A percentile compares a stretch with the other conserved stretches of the same genome.
These are phyloP conservation scores for Lolium multiflorum DNA, from an alignment of 176 grass and related monocot species.

Conservation along the genomic window DNA sequence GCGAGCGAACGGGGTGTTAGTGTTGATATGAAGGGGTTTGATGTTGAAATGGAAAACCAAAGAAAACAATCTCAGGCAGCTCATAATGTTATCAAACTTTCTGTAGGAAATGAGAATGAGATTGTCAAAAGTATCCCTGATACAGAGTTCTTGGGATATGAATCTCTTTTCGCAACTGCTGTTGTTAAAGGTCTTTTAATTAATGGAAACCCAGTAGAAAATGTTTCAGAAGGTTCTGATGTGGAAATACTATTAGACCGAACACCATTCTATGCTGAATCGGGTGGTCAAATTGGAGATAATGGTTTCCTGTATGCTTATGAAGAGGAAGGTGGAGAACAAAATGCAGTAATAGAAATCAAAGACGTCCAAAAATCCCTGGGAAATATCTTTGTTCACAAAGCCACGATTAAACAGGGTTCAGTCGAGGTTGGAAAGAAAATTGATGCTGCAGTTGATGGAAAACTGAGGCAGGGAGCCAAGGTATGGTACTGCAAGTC, in stretches of 20 bases:
- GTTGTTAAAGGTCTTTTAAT: conserved; percentile 84
- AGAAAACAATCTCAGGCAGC: conserved; percentile 91
- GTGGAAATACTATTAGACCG: conserved; percentile 91
- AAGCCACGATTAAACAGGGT: conserved; percentile 84
- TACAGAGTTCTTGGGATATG: conserved; percentile 93
- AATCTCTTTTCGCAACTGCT: conserved; percentile 69
- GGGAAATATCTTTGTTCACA: conserved; percentile 97
- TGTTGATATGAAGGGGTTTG: conserved; percentile 87
- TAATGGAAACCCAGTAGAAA: conserved; percentile 73
- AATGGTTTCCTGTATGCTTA: conserved; percentile 75
- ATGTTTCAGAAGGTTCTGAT: conserved; percentile 79
- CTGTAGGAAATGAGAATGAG: conserved; percentile 82
- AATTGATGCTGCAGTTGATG: conserved; percentile 83
- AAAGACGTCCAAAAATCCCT: conserved; percentile 89
- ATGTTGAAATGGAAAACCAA: conserved; percentile 96
- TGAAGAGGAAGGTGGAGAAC: conserved; percentile 57
- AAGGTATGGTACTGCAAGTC: conserved; percentile 54
- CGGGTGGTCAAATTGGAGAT: conserved; percentile 94
- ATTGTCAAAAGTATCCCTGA: conserved; percentile 73
- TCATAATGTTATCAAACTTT: conserved; percentile 87
- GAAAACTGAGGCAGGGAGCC: conserved; percentile 82
- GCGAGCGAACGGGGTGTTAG: conserved; percentile 69
- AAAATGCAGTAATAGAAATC: conserved; percentile 73
- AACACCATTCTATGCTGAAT: conserved; percentile 98
- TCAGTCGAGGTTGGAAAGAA: conserved; percentile 77